phyloP scores from a whole-genome alignment of 2,329 filamentous ascomycete species.

The Geosmithia putterillii region DNA sequence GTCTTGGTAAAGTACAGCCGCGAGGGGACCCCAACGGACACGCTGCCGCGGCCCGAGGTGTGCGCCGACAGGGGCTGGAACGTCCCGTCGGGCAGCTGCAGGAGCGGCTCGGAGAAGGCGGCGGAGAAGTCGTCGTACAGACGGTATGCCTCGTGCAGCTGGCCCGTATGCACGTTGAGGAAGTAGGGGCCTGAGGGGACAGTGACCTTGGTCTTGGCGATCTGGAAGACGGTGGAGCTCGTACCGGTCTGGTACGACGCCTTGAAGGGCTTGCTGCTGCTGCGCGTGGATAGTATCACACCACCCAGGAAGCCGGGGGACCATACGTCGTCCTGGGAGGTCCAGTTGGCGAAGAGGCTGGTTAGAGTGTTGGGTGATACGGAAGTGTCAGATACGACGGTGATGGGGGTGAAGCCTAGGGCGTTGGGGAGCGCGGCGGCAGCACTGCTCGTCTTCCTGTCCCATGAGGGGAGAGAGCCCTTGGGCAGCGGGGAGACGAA shows the following conservation, averaged over 20 bases:
- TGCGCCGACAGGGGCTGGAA: background rate
- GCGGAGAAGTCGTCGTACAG: background rate
- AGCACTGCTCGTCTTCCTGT: background rate
- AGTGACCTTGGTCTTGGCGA: slow-evolving; percentile 5
- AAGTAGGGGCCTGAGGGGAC: slow-evolving; percentile 24
- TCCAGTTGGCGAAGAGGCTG: slow-evolving; percentile 17
- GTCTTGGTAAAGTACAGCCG: background rate
- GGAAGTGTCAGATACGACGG: slow-evolving; percentile 15
- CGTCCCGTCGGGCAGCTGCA: background rate
- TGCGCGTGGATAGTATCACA: slow-evolving; percentile 6
- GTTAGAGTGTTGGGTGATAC: slow-evolving; percentile 9
- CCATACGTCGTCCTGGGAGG: slow-evolving; percentile 13
- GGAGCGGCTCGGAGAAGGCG: background rate
- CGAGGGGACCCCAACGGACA: background rate
- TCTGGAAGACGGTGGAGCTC: slow-evolving; percentile 5
- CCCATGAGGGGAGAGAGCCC: slow-evolving; percentile 11
- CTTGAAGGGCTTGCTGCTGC: slow-evolving; percentile 2
- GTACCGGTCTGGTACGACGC: background rate
- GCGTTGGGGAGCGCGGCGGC: slow-evolving; percentile 11
- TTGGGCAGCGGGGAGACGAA: slow-evolving; percentile 19
- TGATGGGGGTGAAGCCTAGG: slow-evolving; percentile 19
- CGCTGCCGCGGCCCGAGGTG: too few relatives aligned
- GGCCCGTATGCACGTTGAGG: too few relatives aligned
- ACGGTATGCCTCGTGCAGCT: background rate
- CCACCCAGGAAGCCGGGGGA: slow-evolving; percentile 10